Percentiles rank a stretch among this genome's conserved stretches.
phyloP scores from a whole-genome alignment of 2,329 filamentous ascomycete genomes.

The Colletotrichum gloeosporioides region DNA sequence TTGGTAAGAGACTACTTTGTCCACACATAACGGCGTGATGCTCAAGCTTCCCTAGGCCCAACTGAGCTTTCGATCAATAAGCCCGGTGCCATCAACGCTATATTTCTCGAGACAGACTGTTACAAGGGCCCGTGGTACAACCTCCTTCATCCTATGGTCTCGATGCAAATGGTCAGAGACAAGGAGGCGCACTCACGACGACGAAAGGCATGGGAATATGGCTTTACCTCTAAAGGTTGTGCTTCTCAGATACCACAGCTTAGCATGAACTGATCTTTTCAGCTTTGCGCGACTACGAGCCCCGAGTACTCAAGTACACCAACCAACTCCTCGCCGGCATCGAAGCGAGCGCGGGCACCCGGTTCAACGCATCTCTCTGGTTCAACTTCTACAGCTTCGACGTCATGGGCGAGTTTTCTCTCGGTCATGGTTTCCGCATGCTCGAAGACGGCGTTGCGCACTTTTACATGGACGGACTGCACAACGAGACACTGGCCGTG shows the following conservation, averaged over 20 bases:
- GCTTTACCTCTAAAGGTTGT: slow-evolving; percentile 31
- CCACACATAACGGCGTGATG: background rate
- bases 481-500: slow-evolving; percentile 25
- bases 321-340: slow-evolving; percentile 27
- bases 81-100: slow-evolving; percentile 28
- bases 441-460: slow-evolving; percentile 30
- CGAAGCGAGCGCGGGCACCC: background rate
- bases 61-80: slow-evolving; percentile 35
- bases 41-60: slow-evolving; percentile 23
- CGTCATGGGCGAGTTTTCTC: slow-evolving; percentile 45
- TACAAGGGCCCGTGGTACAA: slow-evolving; percentile 39
- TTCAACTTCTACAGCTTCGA: slow-evolving; percentile 42
- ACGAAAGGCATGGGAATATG: slow-evolving; percentile 38
- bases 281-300: slow-evolving; percentile 31
- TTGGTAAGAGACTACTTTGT: slow-evolving; percentile 21
- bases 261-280: background rate
- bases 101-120: slow-evolving; percentile 32
- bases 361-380: slow-evolving; percentile 33
- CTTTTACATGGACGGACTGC: slow-evolving; percentile 28
- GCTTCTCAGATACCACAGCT: fast-evolving
- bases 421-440: slow-evolving; percentile 39
- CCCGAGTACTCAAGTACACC: slow-evolving; percentile 28
- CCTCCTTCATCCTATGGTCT: slow-evolving; percentile 30
- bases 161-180: slow-evolving; percentile 34
- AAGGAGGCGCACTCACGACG: slow-evolving; percentile 32